Conservation (phyloP, 331 rosid species). For the Telfairia occidentalis region DNA sequence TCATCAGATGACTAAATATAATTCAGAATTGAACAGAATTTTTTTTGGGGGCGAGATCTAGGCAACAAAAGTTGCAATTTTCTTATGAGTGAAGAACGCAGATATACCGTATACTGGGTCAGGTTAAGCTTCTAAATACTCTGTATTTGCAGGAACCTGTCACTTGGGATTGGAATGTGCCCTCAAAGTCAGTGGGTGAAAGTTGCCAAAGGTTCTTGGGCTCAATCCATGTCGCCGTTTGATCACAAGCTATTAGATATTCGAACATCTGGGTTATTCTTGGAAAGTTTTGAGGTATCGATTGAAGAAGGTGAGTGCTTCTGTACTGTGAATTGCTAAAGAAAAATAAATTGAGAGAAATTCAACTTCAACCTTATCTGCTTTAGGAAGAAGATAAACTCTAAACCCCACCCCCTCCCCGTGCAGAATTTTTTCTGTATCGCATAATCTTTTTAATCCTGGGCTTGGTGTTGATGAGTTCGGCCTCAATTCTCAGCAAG, state of each 20-base stretch:
- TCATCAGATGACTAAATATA: neutral
- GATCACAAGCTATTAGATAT: conserved; percentile 62
- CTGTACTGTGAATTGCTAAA: neutral
- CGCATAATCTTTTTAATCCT: conserved; percentile 42
- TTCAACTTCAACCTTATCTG: neutral
- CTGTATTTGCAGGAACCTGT: conserved; percentile 45
- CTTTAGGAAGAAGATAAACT: neutral
- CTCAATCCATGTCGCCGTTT: conserved; percentile 69
- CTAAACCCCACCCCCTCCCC: neutral
- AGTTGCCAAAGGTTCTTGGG: conserved; percentile 65
- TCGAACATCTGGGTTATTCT: conserved; percentile 45
- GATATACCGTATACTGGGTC: neutral
- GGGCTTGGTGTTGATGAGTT: conserved; percentile 60
- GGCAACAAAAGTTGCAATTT: neutral
- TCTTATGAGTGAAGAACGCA: neutral
- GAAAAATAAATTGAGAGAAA: neutral
- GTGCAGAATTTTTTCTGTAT: conserved; percentile 57
- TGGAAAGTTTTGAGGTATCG: conserved; percentile 59
- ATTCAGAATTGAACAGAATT: neutral
- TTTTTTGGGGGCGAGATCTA: neutral
- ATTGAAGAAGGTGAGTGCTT: conserved; percentile 54
- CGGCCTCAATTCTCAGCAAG: conserved; percentile 55
- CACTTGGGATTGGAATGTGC: conserved; percentile 72
- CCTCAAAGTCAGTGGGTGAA: conserved; percentile 79
- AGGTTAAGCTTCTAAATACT: neutral